A percentile compares a stretch with the other conserved stretches of the same genome.
Conservation (phyloP, 305 asterid genomes). For the Solanum aculeatissimum region DNA sequence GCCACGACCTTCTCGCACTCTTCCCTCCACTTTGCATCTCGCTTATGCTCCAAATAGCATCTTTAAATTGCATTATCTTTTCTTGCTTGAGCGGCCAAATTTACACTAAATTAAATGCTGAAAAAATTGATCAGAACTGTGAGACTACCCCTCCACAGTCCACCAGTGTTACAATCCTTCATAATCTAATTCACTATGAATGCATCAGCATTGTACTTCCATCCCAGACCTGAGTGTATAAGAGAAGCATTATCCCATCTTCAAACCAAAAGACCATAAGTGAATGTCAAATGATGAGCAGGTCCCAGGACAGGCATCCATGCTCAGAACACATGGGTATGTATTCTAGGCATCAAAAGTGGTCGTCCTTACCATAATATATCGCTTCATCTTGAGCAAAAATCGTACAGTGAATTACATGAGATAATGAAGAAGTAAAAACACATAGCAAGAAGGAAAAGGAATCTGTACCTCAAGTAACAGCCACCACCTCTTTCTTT, state of each 20-base stretch:
- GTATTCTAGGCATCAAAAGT: background rate
- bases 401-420: background rate
- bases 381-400: background rate
- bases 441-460: background rate
- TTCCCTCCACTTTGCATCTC: background rate
- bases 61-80: background rate
- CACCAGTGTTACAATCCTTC: background rate
- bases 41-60: background rate
- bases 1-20: background rate
- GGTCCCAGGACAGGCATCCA: background rate
- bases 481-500: constrained; percentile 91
- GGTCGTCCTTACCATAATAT: background rate
- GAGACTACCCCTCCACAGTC: background rate
- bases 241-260: background rate
- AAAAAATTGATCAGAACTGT: background rate
- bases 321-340: background rate
- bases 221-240: background rate
- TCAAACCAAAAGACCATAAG: background rate
- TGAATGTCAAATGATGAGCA: background rate
- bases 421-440: background rate
- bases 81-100: background rate
- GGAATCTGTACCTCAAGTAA: constrained; percentile 58
- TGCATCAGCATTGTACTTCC: background rate
- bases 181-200: background rate
- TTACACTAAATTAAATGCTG: background rate